These are phyloP conservation scores for Graphilbum fragrans DNA, from an alignment of 2,329 filamentous ascomycete genomes.

Conservation along the genomic window DNA sequence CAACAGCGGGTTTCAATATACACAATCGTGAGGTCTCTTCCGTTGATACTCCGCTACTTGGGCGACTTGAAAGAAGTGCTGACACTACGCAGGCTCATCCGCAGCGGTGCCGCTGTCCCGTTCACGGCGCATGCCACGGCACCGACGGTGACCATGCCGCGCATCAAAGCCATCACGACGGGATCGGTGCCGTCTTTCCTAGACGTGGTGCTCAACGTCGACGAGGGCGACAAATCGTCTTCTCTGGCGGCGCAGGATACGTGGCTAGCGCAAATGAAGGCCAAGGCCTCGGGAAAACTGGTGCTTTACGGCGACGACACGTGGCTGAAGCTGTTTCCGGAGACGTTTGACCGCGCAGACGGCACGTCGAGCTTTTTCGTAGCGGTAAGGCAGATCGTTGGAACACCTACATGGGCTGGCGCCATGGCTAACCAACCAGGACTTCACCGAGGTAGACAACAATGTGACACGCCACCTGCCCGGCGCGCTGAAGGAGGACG, in stretches of 20 bases:
- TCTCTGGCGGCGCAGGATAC: constrained; percentile 83
- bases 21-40: constrained; percentile 59
- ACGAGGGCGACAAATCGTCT: constrained; percentile 85
- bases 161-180: constrained; percentile 93
- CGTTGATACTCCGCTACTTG: not conserved
- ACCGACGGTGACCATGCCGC: constrained; percentile 95
- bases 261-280: constrained; percentile 88
- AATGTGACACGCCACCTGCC: constrained; percentile 91
- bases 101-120: constrained; percentile 70
- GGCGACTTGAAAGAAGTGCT: too few relatives aligned
- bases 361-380: constrained; percentile 98
- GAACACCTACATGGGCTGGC: not conserved
- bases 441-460: constrained; percentile 94
- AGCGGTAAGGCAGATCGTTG: constrained; percentile 36
- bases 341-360: constrained; percentile 74
- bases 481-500: constrained; percentile 58
- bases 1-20: constrained; percentile 72
- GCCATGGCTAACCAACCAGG: constrained; percentile 19
- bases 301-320: constrained; percentile 97
- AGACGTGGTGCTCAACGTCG: constrained; percentile 91
- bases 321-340: constrained; percentile 93
- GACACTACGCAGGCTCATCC: constrained; percentile 55
- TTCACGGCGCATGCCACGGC: constrained; percentile 95
- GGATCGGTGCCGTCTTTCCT: constrained; percentile 97
- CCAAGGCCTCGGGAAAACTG: constrained; percentile 57